Evolutionary conservation across 805 yeast genomes (phyloP).

Genomic region (Candida coleopterorum): DNA sequence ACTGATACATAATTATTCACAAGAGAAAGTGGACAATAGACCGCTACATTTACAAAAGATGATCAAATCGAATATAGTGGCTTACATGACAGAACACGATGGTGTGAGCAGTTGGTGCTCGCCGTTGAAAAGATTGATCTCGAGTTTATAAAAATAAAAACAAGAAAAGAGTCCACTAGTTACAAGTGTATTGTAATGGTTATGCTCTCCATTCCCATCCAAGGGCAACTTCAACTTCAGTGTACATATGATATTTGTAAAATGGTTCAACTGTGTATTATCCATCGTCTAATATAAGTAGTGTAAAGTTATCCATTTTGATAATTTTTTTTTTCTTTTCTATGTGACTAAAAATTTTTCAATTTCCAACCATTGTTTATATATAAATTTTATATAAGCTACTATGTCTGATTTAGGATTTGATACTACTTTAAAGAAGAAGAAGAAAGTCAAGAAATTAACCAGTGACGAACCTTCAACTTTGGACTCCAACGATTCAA

Average conservation of each 20-base stretch:
- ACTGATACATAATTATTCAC: not conserved
- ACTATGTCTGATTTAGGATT: conserved; percentile 54
- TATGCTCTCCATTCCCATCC: no score
- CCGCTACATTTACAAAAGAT: conserved; percentile 13
- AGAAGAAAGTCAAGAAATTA: conserved; percentile 57
- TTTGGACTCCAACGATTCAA: conserved; percentile 15
- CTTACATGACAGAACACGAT: conserved; percentile 54
- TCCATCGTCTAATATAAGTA: no score
- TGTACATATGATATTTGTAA: no score
- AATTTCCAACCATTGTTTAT: not conserved
- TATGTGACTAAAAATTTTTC: conserved; percentile 5
- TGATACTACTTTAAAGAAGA: conserved; percentile 72
- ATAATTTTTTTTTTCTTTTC: no score
- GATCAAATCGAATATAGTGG: conserved; percentile 31
- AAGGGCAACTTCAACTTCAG: no score
- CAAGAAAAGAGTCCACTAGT: no score
- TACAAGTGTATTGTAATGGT: no score
- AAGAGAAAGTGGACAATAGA: no score
- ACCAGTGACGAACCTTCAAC: conserved; percentile 33
- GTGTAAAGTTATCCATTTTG: no score
- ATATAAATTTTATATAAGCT: no score
- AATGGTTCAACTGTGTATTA: no score
- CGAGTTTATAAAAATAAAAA: conserved; percentile 1
- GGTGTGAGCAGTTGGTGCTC: conserved; percentile 64
- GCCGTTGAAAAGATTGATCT: conserved; percentile 54